Evolutionary conservation across 192 early-diverging fungal genomes (phyloP).

Genomic region (Coemansia sp.): DNA sequence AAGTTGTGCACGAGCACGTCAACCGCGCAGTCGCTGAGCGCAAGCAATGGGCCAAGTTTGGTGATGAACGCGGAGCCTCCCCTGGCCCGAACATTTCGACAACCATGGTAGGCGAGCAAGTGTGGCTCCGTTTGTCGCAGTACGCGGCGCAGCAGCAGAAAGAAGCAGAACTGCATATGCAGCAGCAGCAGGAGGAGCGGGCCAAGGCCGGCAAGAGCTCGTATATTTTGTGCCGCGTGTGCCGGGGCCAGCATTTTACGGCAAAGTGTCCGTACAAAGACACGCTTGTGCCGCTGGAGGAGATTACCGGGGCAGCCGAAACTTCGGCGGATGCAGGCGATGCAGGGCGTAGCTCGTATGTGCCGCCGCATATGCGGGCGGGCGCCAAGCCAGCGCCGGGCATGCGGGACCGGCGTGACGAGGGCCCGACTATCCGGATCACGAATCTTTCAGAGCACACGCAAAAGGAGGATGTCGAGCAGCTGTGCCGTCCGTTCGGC

Average conservation of each 20-base stretch:
- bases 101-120: conserved; percentile 85
- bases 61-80: conserved; percentile 72
- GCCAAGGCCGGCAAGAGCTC: conserved; percentile 64
- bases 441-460: conserved; percentile 96
- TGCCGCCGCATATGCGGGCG: conserved; percentile 85
- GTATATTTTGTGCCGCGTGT: conserved; percentile 91
- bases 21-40: conserved; percentile 88
- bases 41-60: conserved; percentile 87
- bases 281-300: conserved; percentile 78
- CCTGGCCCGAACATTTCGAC: conserved; percentile 86
- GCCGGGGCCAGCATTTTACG: conserved; percentile 96
- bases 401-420: conserved; percentile 61
- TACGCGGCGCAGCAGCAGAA: conserved; percentile 60
- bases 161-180: conserved; percentile 31
- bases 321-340: conserved; percentile 8
- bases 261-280: conserved; percentile 99
- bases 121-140: conserved; percentile 80
- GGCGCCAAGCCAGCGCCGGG: conserved; percentile 41
- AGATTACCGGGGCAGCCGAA: conserved; percentile 48
- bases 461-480: conserved; percentile 83
- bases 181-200: conserved; percentile 60
- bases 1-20: conserved; percentile 74
- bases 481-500: conserved; percentile 87
- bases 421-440: conserved; percentile 79
- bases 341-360: conserved; percentile 63